A percentile compares a stretch with the other conserved stretches of the same genome.
Conservation (phyloP, 2,329 filamentous ascomycete species). For the Beauveria bassiana region DNA sequence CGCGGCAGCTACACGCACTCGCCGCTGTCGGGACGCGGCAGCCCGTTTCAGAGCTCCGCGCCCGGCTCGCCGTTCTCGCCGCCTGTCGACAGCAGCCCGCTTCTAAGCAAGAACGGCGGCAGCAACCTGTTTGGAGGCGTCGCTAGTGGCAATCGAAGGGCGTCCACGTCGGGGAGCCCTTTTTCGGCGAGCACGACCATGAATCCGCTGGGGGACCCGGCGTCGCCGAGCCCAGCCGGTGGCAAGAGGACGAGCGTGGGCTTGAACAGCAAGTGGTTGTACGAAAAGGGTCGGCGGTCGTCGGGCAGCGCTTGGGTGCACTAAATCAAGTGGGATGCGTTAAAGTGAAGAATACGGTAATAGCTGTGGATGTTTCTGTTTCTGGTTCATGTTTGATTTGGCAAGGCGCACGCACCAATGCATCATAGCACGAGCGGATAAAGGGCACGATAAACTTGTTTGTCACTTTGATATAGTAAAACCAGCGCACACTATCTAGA, state of each 20-base stretch:
- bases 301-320: slow-evolving; percentile 36
- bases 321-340: slow-evolving; percentile 13
- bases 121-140: not conserved
- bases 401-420: not conserved
- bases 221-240: slow-evolving; percentile 59
- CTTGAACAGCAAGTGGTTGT: slow-evolving; percentile 90
- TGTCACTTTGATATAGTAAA: not conserved
- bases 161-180: slow-evolving; percentile 47
- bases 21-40: slow-evolving; percentile 48
- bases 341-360: not conserved
- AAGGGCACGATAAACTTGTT: not conserved
- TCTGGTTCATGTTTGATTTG: not conserved
- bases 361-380: not conserved
- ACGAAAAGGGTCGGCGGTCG: slow-evolving; percentile 66
- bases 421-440: not conserved
- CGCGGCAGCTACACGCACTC: slow-evolving; percentile 50
- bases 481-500: slow-evolving; percentile 1
- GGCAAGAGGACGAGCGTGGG: slow-evolving; percentile 65
- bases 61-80: slow-evolving; percentile 41
- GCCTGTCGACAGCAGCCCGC: slow-evolving; percentile 38
- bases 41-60: slow-evolving; percentile 31
- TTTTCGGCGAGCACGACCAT: slow-evolving; percentile 41
- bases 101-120: slow-evolving; percentile 55
- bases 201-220: slow-evolving; percentile 49
- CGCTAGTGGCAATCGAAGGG: slow-evolving; percentile 18